Evolutionary conservation across 345 rosid species (phyloP).

Genomic region (Physaria fendleri): DNA sequence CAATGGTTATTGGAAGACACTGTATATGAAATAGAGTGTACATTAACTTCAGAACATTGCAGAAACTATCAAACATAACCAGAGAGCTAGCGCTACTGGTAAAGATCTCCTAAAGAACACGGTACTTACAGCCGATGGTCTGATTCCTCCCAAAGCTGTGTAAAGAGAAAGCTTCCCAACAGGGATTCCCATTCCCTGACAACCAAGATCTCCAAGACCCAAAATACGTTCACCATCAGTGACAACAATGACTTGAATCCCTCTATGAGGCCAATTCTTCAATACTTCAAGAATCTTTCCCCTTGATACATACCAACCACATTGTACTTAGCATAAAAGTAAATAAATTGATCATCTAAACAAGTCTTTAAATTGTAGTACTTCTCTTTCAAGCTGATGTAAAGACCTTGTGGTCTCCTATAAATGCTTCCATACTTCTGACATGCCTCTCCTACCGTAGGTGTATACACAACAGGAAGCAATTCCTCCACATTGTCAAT

Average conservation of each 20-base stretch:
- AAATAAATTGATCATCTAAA: not conserved
- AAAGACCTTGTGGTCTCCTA: constrained; percentile 91
- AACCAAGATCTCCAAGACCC: constrained; percentile 98
- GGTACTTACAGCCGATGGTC: constrained; percentile 76
- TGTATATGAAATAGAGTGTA: constrained; percentile 14
- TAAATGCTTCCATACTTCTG: constrained; percentile 94
- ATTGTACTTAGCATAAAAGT: not conserved
- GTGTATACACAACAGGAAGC: constrained; percentile 91
- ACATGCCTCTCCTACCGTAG: constrained; percentile 96
- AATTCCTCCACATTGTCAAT: constrained; percentile 88
- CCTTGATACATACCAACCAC: constrained; percentile 32
- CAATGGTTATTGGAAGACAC: constrained; percentile 87
- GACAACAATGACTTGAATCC: constrained; percentile 91
- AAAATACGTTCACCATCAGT: constrained; percentile 95
- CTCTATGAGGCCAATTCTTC: constrained; percentile 94
- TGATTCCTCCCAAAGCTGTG: constrained; percentile 83
- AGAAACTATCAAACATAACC: not conserved
- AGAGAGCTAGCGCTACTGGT: no score
- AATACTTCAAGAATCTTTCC: constrained; percentile 84
- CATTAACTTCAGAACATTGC: not conserved
- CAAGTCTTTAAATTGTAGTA: constrained; percentile 9
- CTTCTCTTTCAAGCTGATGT: constrained; percentile 95
- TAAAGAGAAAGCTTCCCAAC: constrained; percentile 86
- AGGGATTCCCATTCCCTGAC: constrained; percentile 99
- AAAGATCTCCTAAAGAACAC: no score